phyloP scores from a whole-genome alignment of 176 grass and related monocot species.

The Ensete glaucum region DNA sequence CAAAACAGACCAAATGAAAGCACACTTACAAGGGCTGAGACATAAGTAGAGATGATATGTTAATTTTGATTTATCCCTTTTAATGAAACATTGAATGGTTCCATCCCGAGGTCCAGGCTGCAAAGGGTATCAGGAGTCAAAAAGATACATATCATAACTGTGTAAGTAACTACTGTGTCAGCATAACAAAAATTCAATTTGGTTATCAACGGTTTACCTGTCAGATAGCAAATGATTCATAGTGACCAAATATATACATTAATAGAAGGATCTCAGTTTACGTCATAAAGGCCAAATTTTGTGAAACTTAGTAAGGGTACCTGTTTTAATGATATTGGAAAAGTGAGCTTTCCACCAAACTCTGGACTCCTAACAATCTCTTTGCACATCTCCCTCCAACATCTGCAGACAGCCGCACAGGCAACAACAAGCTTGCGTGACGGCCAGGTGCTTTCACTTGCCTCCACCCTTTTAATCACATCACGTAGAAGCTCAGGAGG shows the following conservation, averaged over 20 bases:
- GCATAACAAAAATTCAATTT: not conserved
- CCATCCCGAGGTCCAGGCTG: conserved; percentile 92
- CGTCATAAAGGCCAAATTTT: not conserved
- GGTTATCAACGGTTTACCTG: too few species aligned
- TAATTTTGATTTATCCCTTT: conserved; percentile 92
- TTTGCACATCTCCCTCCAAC: conserved; percentile 98
- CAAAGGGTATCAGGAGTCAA: conserved; percentile 15
- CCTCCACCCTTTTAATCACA: conserved; percentile 68
- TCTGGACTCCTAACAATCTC: conserved; percentile 91
- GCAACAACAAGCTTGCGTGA: conserved; percentile 66
- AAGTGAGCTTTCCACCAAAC: conserved; percentile 84
- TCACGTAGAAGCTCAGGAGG: conserved; percentile 91
- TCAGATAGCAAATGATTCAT: too few species aligned
- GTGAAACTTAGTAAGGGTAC: conserved; percentile 24
- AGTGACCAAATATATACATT: conserved; percentile 3
- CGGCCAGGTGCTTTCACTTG: conserved; percentile 77
- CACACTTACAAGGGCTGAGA: conserved; percentile 57
- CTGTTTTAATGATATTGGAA: conserved; percentile 93
- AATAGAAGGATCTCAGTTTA: not conserved
- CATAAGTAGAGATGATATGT: conserved; percentile 93
- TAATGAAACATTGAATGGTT: conserved; percentile 93
- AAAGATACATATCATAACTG: not conserved
- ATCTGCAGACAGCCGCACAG: conserved; percentile 85
- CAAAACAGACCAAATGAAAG: not conserved
- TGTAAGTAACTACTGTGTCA: not conserved